Percentiles rank a stretch among this genome's conserved stretches.
Conservation (phyloP, 2,329 filamentous ascomycete species). For the Neonectria ditissima region DNA sequence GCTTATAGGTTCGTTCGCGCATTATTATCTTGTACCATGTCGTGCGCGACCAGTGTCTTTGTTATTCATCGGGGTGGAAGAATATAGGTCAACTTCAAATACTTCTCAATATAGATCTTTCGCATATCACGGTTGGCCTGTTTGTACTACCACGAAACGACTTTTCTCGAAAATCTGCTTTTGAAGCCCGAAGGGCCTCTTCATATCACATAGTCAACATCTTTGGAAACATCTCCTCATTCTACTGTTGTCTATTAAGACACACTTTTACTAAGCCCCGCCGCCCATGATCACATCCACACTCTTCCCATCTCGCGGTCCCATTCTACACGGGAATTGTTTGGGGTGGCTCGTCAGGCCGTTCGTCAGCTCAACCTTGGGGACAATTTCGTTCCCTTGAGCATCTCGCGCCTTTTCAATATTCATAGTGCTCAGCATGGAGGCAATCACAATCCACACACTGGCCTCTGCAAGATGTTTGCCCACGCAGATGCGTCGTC, state of each 20-base stretch:
- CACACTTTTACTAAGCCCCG: background rate
- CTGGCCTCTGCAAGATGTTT: constrained; percentile 20
- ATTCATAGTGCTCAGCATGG: constrained; percentile 24
- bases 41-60: background rate
- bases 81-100: no score
- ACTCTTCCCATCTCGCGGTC: constrained; percentile 12
- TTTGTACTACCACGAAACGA: no score
- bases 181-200: background rate
- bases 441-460: constrained; percentile 21
- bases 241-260: background rate
- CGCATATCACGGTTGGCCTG: no score
- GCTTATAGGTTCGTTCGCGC: no score
- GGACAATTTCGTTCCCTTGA: constrained; percentile 16
- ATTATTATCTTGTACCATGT: no score
- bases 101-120: no score
- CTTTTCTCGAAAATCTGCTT: no score
- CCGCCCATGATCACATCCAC: constrained; percentile 17
- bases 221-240: background rate
- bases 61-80: background rate
- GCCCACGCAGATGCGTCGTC: constrained; percentile 21
- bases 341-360: constrained; percentile 23
- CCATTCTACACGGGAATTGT: constrained; percentile 19
- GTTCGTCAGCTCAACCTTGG: constrained; percentile 21
- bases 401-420: constrained; percentile 19
- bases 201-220: background rate